phyloP scores from a whole-genome alignment of 2,329 filamentous ascomycete genomes.

The Colletotrichum musicola region DNA sequence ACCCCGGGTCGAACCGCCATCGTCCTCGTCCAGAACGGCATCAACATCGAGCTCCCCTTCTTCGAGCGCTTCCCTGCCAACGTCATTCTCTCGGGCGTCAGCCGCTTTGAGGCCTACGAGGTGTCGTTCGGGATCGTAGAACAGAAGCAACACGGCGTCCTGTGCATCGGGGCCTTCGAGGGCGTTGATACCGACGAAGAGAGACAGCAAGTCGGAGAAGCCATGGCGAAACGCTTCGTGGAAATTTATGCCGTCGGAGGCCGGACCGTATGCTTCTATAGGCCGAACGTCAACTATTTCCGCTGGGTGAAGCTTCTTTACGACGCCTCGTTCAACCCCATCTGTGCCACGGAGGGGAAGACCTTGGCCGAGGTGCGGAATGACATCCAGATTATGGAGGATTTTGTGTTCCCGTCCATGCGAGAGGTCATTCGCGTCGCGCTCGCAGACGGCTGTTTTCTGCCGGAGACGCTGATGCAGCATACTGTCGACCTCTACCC shows the following conservation, averaged over 20 bases:
- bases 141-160: constrained; percentile 64
- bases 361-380: constrained; percentile 63
- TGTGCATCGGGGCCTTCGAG: constrained; percentile 64
- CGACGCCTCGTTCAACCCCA: constrained; percentile 64
- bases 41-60: constrained; percentile 72
- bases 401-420: constrained; percentile 66
- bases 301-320: constrained; percentile 66
- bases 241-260: constrained; percentile 60
- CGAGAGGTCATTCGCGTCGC: constrained; percentile 63
- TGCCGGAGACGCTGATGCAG: constrained; percentile 58
- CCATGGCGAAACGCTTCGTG: constrained; percentile 56
- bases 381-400: constrained; percentile 54
- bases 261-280: constrained; percentile 57
- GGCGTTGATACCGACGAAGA: constrained; percentile 48
- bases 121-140: constrained; percentile 59
- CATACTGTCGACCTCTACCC: constrained; percentile 62
- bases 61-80: constrained; percentile 63
- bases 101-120: constrained; percentile 65
- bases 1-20: constrained; percentile 64
- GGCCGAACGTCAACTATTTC: constrained; percentile 55
- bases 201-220: constrained; percentile 40
- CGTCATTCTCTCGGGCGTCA: constrained; percentile 65
- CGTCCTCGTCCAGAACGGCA: constrained; percentile 71
- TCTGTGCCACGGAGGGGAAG: constrained; percentile 63
- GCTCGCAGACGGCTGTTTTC: constrained; percentile 53